phyloP scores from a whole-genome alignment of 129 eudicot species.

The Dittrichia graveolens region DNA sequence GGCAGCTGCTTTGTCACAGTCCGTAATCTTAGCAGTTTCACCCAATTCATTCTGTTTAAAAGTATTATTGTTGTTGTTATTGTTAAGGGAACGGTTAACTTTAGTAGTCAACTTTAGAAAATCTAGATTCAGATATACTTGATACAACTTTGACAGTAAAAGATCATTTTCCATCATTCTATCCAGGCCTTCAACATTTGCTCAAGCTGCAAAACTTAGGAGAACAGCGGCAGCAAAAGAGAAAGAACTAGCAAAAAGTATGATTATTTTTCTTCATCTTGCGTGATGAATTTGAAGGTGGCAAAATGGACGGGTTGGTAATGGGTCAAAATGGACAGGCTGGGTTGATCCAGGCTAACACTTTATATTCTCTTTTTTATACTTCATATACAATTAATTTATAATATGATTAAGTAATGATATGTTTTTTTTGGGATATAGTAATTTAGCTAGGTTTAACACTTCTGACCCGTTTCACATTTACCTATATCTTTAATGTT shows the following conservation, averaged over 20 bases:
- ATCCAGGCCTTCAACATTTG: slow-evolving; percentile 95
- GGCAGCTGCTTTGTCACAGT: slow-evolving; percentile 70
- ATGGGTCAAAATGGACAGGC: background rate
- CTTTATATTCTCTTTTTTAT: too few relatives aligned
- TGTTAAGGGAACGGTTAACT: background rate
- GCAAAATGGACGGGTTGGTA: background rate
- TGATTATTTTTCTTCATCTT: background rate
- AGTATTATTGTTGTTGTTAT: background rate
- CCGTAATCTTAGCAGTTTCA: slow-evolving; percentile 27
- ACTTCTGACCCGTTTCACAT: too few relatives aligned
- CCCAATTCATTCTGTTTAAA: background rate
- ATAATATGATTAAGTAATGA: too few relatives aligned
- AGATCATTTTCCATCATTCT: slow-evolving; percentile 15
- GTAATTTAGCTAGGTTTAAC: too few relatives aligned
- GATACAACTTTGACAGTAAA: background rate
- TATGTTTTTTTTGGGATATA: too few relatives aligned
- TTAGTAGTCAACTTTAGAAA: background rate
- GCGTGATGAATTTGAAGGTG: background rate
- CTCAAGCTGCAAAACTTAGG: slow-evolving; percentile 95
- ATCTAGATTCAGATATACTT: slow-evolving; percentile 2
- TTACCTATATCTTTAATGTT: background rate
- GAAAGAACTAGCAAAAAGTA: slow-evolving; percentile 92
- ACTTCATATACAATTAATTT: too few relatives aligned
- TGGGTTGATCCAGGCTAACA: too few relatives aligned
- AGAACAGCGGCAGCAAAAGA: slow-evolving; percentile 93